Percentiles rank a stretch among this genome's conserved stretches.
phyloP scores from a whole-genome alignment of 2,329 filamentous ascomycete species.

The Venturia asperata region DNA sequence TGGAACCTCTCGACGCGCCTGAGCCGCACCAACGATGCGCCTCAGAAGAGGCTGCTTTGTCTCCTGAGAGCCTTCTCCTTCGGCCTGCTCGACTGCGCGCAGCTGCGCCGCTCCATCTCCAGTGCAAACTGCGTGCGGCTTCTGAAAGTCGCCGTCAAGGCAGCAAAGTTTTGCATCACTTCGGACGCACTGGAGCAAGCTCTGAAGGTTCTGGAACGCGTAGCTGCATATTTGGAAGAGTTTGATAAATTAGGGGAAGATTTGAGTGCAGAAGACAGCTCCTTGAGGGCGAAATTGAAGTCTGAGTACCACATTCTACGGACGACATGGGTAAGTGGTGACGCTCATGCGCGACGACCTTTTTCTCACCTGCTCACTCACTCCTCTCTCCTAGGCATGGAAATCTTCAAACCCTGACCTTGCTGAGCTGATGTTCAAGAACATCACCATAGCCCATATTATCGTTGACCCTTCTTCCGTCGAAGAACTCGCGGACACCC shows the following conservation, averaged over 20 bases:
- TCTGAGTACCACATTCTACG: conserved; percentile 61
- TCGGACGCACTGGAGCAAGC: conserved; percentile 51
- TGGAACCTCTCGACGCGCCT: conserved; percentile 61
- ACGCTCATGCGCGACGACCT: neutral
- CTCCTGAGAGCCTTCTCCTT: conserved; percentile 54
- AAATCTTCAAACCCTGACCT: conserved; percentile 65
- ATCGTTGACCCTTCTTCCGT: conserved; percentile 43
- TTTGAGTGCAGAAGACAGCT: conserved; percentile 25
- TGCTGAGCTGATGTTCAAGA: conserved; percentile 69
- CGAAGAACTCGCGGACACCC: conserved; percentile 57
- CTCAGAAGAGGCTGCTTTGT: neutral
- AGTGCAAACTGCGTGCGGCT: conserved; percentile 44
- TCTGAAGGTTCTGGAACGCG: conserved; percentile 55
- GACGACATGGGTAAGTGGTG: conserved; percentile 53
- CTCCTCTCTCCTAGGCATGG: conserved; percentile 54
- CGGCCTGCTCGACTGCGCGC: conserved; percentile 56
- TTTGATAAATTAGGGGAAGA: conserved; percentile 24
- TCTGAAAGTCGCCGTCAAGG: conserved; percentile 61
- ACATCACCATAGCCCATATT: conserved; percentile 35
- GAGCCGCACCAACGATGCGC: conserved; percentile 20
- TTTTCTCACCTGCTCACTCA: neutral
- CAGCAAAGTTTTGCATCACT: conserved; percentile 57
- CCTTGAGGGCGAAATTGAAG: conserved; percentile 38
- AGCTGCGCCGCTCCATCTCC: conserved; percentile 27
- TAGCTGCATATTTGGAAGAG: conserved; percentile 45